These are phyloP conservation scores for Cercospora zeina DNA, from an alignment of 2,329 filamentous ascomycete species.

Conservation along the genomic window DNA sequence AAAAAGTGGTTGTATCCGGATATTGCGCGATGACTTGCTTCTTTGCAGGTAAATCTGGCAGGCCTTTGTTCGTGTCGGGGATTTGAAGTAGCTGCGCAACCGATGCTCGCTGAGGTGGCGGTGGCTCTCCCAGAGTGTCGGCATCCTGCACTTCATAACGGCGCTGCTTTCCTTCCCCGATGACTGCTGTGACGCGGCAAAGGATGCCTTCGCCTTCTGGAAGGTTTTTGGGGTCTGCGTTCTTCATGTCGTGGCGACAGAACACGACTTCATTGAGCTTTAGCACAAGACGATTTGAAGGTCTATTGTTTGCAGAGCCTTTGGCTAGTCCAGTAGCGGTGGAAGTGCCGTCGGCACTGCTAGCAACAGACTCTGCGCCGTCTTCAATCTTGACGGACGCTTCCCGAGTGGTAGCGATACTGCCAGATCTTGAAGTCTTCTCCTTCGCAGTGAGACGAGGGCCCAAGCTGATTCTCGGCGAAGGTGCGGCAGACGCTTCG, in stretches of 20 bases:
- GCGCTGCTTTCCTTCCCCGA: conserved; percentile 55
- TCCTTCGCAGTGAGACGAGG: conserved; percentile 40
- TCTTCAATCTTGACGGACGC: conserved; percentile 55
- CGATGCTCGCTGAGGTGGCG: conserved; percentile 44
- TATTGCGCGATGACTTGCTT: conserved; percentile 53
- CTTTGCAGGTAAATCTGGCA: conserved; percentile 46
- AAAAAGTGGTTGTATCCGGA: conserved; percentile 56
- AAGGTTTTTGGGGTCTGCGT: conserved; percentile 32
- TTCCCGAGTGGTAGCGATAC: conserved; percentile 50
- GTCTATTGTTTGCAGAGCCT: conserved; percentile 30
- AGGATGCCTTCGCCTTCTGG: conserved; percentile 55
- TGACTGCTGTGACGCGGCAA: conserved; percentile 53
- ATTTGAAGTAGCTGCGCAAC: conserved; percentile 53
- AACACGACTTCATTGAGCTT: conserved; percentile 52
- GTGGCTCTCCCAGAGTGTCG: conserved; percentile 41
- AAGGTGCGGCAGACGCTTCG: conserved; percentile 38
- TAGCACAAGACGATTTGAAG: conserved; percentile 38
- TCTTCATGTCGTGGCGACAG: conserved; percentile 48
- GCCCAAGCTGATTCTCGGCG: conserved; percentile 36
- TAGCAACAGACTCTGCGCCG: conserved; percentile 46
- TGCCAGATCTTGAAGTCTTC: conserved; percentile 43
- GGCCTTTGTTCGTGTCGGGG: conserved; percentile 43
- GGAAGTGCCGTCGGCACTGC: conserved; percentile 47
- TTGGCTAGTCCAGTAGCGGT: conserved; percentile 35
- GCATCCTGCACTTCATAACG: conserved; percentile 56